Conservation (phyloP, 1,139 yeast genomes). For the Saccharomyces uvarum region DNA sequence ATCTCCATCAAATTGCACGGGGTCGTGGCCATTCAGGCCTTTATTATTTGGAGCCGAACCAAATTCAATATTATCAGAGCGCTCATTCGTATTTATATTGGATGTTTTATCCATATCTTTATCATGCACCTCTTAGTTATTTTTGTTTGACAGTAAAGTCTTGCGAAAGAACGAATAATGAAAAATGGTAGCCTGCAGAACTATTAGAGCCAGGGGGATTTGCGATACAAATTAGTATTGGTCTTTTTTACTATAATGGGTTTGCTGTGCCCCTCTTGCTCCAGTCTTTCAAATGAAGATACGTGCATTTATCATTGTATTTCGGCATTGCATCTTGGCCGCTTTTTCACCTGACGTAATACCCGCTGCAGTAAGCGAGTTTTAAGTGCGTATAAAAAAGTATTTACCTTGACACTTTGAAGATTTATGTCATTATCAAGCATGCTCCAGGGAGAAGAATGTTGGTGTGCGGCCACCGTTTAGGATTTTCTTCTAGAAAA, state of each 20-base stretch:
- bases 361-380: neutral
- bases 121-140: constrained; percentile 1
- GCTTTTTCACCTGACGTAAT: constrained; percentile 1
- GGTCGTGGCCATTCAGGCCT: neutral
- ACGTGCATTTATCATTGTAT: neutral
- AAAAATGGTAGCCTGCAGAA: neutral
- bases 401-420: constrained; percentile 1
- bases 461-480: neutral
- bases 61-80: neutral
- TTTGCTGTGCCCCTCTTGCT: neutral
- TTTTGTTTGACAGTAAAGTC: neutral
- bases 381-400: neutral
- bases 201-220: neutral
- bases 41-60: neutral
- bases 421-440: neutral
- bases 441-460: neutral
- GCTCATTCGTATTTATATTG: neutral
- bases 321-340: neutral
- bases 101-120: neutral
- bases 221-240: neutral
- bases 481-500: neutral
- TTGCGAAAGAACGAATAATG: neutral
- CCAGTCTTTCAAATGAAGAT: neutral
- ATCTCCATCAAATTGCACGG: constrained; percentile 4
- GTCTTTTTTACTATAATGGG: neutral